Evolutionary conservation across 305 asterid species (phyloP).

Genomic region (Vinca major): DNA sequence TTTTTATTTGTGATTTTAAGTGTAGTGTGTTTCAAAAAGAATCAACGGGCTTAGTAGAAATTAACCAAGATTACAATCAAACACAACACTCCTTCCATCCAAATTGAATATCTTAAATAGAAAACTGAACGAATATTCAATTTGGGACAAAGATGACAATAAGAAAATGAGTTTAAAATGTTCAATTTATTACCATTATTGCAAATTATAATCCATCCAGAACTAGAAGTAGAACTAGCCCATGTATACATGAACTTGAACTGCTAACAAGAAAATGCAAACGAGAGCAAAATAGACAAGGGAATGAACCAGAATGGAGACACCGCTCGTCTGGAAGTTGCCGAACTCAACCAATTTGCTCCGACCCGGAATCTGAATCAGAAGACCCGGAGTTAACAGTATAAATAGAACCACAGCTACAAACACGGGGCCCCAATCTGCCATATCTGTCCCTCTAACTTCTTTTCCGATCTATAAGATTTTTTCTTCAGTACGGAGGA

Average conservation of each 20-base stretch:
- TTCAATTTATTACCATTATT: too few relatives aligned
- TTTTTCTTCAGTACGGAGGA: background rate
- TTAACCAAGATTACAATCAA: too few relatives aligned
- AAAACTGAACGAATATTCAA: too few relatives aligned
- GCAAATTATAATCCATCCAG: too few relatives aligned
- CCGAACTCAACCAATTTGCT: constrained; percentile 65
- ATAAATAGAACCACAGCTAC: constrained; percentile 77
- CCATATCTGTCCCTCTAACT: too few relatives aligned
- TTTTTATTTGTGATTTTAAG: too few relatives aligned
- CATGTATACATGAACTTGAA: constrained; percentile 60
- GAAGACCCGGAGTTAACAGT: constrained; percentile 70
- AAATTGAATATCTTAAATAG: too few relatives aligned
- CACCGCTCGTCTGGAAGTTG: constrained; percentile 73
- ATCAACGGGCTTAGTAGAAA: too few relatives aligned
- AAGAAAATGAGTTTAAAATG: too few relatives aligned
- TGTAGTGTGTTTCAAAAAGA: too few relatives aligned
- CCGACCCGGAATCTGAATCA: constrained; percentile 71
- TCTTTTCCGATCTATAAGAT: background rate
- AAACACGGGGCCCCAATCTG: constrained; percentile 87
- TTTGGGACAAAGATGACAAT: too few relatives aligned
- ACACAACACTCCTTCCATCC: too few relatives aligned
- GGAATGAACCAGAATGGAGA: constrained; percentile 63
- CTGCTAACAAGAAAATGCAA: constrained; percentile 75
- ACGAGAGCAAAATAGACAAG: constrained; percentile 61
- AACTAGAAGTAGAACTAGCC: constrained; percentile 17